These are phyloP conservation scores for Akanthomyces dipterigenus DNA, from an alignment of 2,329 filamentous ascomycete genomes.

Conservation along the genomic window DNA sequence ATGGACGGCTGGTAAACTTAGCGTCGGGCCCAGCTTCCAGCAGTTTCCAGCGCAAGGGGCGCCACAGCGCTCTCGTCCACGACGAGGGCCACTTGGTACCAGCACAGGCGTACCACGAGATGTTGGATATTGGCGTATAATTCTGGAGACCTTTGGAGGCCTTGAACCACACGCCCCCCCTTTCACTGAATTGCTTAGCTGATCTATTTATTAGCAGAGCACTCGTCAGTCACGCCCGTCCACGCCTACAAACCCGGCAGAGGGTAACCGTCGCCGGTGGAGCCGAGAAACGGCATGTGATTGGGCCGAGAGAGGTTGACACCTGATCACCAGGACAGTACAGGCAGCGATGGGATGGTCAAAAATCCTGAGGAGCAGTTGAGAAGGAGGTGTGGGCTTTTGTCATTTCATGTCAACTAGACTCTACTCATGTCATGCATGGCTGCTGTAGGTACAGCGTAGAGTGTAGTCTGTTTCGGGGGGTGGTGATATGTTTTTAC, in stretches of 20 bases:
- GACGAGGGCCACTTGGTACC: not conserved
- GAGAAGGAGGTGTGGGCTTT: not conserved
- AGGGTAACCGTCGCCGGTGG: slow-evolving; percentile 1
- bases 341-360: not conserved
- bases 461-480: not conserved
- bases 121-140: not conserved
- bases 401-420: not conserved
- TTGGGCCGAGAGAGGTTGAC: not conserved
- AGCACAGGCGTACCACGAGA: not conserved
- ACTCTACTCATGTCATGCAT: not conserved
- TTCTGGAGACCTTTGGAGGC: not conserved
- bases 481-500: not conserved
- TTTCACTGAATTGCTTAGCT: not conserved
- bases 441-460: not conserved
- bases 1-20: not conserved
- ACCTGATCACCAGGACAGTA: slow-evolving; percentile 6
- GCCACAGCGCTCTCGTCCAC: not conserved
- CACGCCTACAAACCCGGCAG: not conserved
- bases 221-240: not conserved
- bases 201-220: too few species aligned
- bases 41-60: slow-evolving; percentile 5
- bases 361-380: not conserved
- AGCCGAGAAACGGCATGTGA: slow-evolving; percentile 2
- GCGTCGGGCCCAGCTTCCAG: not conserved
- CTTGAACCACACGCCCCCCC: not conserved